Evolutionary conservation across 2,329 filamentous ascomycete species (phyloP), one percentile per base, ranked within the genome.

Genomic region (Fusarium coffeatum): DNA sequence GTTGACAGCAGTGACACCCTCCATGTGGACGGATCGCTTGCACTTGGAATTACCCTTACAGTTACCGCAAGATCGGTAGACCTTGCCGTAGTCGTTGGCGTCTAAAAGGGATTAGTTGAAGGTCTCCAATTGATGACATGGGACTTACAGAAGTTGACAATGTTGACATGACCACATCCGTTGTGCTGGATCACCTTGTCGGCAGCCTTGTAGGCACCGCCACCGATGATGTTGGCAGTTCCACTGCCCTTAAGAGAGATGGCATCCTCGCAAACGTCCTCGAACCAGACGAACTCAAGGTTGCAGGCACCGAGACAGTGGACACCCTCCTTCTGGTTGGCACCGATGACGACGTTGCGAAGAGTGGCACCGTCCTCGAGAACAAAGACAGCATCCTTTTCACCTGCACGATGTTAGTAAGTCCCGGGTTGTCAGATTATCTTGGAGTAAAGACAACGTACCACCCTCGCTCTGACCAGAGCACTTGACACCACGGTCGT

Each of bases 101-200:
- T 81, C 58, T 61, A 15, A 15, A 30, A 6, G 15, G 28, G 12
- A 16, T 59, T 55, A 59, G 41, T 5, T 12, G 1, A 8, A 18
- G 8, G 0, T 37, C 18, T 12, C 4, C 6, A n/a, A 27, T 2
- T 2, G 3, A 25, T 12, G 5, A 1, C 0, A 12, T 1, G 18
- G 1, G 6, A 48, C 58, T 5, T 61, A 59, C 55, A 66, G 55
- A 66, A 66, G 64, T 81, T 80, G 68, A 79, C 72, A 45, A 79
- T 76, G 60, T 78, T 77, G 30, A 84, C 80, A 22, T 79, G 83
- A 5, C 82, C 83, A 37, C 81, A 79, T 12, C 83, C 83, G 58
- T 85, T 84, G 74, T 84, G 82, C 76, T 85, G 83, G 53, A 84
- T 75, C 9, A 84, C 73, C 77, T 85, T 85, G 70, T 85, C 83